Percentiles rank a stretch among this genome's conserved stretches.
Evolutionary conservation across 2,329 filamentous ascomycete genomes (phyloP).

Genomic region (Pochonia chlamydosporia): DNA sequence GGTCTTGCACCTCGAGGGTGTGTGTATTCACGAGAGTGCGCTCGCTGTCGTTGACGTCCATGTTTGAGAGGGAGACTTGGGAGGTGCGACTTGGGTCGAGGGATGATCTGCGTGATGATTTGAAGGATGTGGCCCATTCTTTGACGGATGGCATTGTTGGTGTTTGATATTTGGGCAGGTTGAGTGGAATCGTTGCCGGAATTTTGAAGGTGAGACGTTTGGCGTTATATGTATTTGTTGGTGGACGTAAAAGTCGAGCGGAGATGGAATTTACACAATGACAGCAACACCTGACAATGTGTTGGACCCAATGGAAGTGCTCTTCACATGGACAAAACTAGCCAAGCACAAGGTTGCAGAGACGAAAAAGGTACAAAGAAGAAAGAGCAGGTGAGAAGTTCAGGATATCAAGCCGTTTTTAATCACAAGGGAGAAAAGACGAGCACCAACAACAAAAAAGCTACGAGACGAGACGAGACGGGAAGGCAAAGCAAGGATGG

Average conservation of each 20-base stretch:
- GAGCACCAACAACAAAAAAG: too few species aligned
- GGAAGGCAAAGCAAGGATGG: too few species aligned
- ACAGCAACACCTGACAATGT: neutral
- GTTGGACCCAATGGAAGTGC: too few species aligned
- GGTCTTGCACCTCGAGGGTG: slow-evolving; percentile 1
- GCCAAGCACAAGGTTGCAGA: too few species aligned
- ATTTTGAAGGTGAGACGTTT: too few species aligned
- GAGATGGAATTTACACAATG: neutral
- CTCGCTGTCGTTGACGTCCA: slow-evolving; percentile 8
- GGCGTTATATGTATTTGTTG: too few species aligned
- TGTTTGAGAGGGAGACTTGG: neutral
- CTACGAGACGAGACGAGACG: too few species aligned
- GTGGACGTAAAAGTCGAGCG: neutral
- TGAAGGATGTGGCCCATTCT: slow-evolving; percentile 2
- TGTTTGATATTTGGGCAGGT: neutral
- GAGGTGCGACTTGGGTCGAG: neutral
- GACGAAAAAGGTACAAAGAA: too few species aligned
- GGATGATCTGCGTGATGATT: neutral
- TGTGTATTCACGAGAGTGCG: slow-evolving; percentile 2
- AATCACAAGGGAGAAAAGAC: neutral
- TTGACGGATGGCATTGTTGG: slow-evolving; percentile 7
- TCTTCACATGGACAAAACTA: too few species aligned
- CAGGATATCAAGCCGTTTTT: neutral
- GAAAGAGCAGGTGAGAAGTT: neutral
- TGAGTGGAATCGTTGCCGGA: neutral